Evolutionary conservation across 441 rosid genomes (phyloP), one percentile per base, ranked within the genome.

Genomic region (Gossypium aridum): DNA sequence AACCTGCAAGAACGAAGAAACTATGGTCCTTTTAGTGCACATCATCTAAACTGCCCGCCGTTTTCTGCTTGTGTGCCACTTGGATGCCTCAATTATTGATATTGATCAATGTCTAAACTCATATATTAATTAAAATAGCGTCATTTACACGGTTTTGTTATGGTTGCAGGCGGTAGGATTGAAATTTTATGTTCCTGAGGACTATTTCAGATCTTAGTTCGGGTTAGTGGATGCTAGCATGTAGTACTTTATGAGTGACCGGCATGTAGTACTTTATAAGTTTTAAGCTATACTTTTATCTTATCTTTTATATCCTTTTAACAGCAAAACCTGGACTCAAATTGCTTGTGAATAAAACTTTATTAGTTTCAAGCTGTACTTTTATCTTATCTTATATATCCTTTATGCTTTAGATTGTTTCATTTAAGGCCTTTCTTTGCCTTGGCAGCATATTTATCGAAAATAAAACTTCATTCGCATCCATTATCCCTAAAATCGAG

Each of bases 181-280:
- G 83, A 90, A 84, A 82, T 94, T 94, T 85, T 81, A 79, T 37
- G 86, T 91, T 13, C 97, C 93, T 0, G 98, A 92, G 87, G 99
- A 91, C 80, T 94, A 86, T 81, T 92, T 94, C 43, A 47, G 64
- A 64, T 49, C 64, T 7, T 76, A 53, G 74, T 31, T 16, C 14
- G 3, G 62, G 2, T n/a, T 16, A 51, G 31, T 6, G 26, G 51
- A 23, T 43, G 74, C 17, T 76, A 4, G 47, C 47, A 67, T 61
- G 43, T 37, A 6, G 16, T 4, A 14, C 39, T 8, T 19, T 20
- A 10, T 22, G 28, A n/a, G 17, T 16, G 51, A 37, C 13, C 16
- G 8, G 66, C 65, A 3, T 25, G 25, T 57, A 25, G 16, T 14
- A 22, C 5, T n/a, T 12, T 45, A 60, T 39, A n/a, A 43, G 60